Conservation (phyloP, 2,329 filamentous ascomycete species). For the Blastomyces silverae region DNA sequence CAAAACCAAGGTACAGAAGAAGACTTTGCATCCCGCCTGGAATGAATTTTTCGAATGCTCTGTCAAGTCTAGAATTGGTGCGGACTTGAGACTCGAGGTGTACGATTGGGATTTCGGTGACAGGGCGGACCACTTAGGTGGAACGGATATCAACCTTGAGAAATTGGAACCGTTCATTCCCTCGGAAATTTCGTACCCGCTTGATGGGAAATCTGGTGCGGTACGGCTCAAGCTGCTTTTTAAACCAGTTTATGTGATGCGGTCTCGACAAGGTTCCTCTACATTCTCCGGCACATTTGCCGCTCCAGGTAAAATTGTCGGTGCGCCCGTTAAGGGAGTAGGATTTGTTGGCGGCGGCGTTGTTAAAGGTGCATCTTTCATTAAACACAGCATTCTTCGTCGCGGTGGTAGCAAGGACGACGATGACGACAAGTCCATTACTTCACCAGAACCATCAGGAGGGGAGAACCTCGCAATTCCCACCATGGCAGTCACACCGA, state of each 20-base stretch:
- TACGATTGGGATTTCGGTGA: conserved; percentile 97
- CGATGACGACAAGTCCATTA: conserved; percentile 16
- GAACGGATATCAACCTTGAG: conserved; percentile 66
- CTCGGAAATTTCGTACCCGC: conserved; percentile 63
- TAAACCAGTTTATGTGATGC: conserved; percentile 83
- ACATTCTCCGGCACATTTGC: conserved; percentile 90
- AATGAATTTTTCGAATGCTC: conserved; percentile 90
- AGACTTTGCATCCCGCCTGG: conserved; percentile 90
- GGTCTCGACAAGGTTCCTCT: conserved; percentile 79
- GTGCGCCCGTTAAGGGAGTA: conserved; percentile 88
- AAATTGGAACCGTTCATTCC: conserved; percentile 77
- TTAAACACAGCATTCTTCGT: conserved; percentile 64
- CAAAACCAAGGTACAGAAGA: conserved; percentile 96
- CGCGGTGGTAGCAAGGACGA: conserved; percentile 47
- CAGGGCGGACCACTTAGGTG: conserved; percentile 85
- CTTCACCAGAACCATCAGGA: conserved; percentile 13
- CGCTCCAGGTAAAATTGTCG: conserved; percentile 80
- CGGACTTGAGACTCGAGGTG: conserved; percentile 74
- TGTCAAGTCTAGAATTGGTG: conserved; percentile 74
- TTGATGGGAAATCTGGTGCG: conserved; percentile 85
- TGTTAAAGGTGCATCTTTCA: conserved; percentile 81
- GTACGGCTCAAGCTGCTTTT: conserved; percentile 81
- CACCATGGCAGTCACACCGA: conserved; percentile 21
- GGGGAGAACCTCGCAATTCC: conserved; percentile 16
- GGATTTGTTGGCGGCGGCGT: conserved; percentile 77